These are phyloP conservation scores for Sphagnum contortum DNA, from an alignment of 225 moss, liverwort and hornwort genomes.

Conservation along the genomic window DNA sequence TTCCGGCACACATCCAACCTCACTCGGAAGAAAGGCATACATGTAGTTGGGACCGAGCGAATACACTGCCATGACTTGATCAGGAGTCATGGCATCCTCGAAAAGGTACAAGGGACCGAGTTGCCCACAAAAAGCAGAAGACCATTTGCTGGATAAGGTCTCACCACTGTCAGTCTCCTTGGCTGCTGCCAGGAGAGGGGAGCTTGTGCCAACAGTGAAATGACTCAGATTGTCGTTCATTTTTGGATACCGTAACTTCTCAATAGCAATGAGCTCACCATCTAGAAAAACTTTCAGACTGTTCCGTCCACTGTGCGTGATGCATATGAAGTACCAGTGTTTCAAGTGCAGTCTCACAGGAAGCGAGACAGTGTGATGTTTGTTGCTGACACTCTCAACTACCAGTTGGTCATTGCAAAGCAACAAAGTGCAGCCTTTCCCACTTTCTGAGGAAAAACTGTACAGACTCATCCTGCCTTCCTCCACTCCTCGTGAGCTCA, in stretches of 20 bases:
- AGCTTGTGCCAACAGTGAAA: constrained; percentile 28
- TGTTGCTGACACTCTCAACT: constrained; percentile 24
- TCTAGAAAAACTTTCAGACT: constrained; percentile 28
- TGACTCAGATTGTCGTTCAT: constrained; percentile 23
- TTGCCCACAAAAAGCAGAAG: constrained; percentile 30
- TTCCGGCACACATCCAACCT: constrained; percentile 30
- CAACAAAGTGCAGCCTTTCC: constrained; percentile 30
- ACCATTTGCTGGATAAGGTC: constrained; percentile 7
- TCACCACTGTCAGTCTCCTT: constrained; percentile 5
- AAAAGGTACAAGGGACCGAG: constrained; percentile 36
- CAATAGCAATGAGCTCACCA: constrained; percentile 19
- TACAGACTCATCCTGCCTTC: constrained; percentile 26
- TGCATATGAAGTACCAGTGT: constrained; percentile 28
- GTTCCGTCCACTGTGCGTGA: constrained; percentile 33
- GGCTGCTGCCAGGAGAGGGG: constrained; percentile 7
- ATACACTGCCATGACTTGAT: constrained; percentile 25
- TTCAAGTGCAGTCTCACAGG: constrained; percentile 17
- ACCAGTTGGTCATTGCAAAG: constrained; percentile 27
- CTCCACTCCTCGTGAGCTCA: constrained; percentile 12
- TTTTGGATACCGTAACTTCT: constrained; percentile 31
- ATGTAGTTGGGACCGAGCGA: constrained; percentile 33
- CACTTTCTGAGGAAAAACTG: constrained; percentile 30
- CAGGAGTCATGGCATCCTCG: constrained; percentile 27
- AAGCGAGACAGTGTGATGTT: constrained; percentile 17
- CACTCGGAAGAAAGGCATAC: constrained; percentile 32